phyloP scores from a whole-genome alignment of 2,329 filamentous ascomycete genomes.

The Neurospora sp. region DNA sequence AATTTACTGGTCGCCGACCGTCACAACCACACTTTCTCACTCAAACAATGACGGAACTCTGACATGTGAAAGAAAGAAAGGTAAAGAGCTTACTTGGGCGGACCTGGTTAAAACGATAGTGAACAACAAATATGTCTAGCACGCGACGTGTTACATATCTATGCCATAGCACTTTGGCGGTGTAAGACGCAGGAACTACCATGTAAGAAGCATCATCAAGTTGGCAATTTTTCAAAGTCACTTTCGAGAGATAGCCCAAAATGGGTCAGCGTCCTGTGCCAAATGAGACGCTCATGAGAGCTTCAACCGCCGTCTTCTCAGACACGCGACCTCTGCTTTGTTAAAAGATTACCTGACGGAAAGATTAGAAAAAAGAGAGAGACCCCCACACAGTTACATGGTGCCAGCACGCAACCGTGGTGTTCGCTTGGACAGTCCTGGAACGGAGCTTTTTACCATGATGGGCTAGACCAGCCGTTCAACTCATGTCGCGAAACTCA shows the following conservation, averaged over 20 bases:
- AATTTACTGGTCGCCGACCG: neutral
- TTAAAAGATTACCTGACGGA: neutral
- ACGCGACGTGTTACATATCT: neutral
- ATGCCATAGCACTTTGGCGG: neutral
- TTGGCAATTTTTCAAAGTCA: neutral
- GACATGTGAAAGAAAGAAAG: neutral
- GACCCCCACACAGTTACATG: neutral
- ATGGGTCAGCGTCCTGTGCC: neutral
- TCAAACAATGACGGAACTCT: neutral
- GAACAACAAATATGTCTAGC: neutral
- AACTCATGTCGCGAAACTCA: neutral
- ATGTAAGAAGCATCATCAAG: neutral
- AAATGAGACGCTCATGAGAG: neutral
- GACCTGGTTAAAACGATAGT: neutral
- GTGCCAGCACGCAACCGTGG: neutral
- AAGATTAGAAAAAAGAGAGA: neutral
- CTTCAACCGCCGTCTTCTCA: neutral
- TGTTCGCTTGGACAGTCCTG: neutral
- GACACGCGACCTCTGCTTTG: neutral
- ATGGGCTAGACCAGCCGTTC: slow-evolving; percentile 4
- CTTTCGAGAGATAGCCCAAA: neutral
- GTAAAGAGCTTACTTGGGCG: neutral
- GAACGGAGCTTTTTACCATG: slow-evolving; percentile 2
- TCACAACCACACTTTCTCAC: neutral
- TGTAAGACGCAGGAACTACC: neutral